A percentile compares a stretch with the other conserved stretches of the same genome.
Evolutionary conservation across 768 basidiomycete species (phyloP).

Genomic region (Xerocomus spinulosus): DNA sequence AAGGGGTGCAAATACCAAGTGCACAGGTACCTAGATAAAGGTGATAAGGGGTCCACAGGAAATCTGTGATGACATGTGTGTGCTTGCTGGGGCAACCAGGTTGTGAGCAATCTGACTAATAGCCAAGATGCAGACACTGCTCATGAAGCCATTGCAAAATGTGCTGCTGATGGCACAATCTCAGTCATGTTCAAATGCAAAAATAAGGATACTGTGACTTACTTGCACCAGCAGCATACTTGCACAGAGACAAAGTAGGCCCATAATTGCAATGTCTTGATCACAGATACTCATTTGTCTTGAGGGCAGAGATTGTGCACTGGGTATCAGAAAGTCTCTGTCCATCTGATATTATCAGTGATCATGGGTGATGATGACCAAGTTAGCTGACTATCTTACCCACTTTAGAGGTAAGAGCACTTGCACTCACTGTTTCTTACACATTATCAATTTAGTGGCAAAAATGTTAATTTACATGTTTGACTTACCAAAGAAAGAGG

Average conservation of each 20-base stretch:
- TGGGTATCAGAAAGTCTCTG: neutral
- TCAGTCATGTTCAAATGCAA: neutral
- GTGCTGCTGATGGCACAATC: neutral
- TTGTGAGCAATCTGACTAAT: neutral
- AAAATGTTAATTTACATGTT: conserved; percentile 33
- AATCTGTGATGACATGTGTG: neutral
- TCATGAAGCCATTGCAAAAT: neutral
- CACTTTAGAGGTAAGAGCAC: neutral
- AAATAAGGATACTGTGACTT: neutral
- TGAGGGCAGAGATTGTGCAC: neutral
- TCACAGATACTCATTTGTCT: neutral
- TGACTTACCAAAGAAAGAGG: conserved; percentile 24
- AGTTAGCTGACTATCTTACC: neutral
- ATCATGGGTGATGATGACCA: neutral
- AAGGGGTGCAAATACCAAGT: neutral
- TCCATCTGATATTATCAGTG: neutral
- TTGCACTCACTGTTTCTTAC: conserved; percentile 17
- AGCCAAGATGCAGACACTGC: neutral
- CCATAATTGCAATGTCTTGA: neutral
- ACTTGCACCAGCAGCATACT: neutral
- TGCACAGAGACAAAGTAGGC: neutral
- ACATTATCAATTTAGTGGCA: conserved; percentile 30
- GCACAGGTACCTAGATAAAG: neutral
- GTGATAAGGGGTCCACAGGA: neutral
- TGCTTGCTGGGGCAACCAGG: neutral